Conservation (phyloP, 768 basidiomycete genomes). For the Pholiota conissans region DNA sequence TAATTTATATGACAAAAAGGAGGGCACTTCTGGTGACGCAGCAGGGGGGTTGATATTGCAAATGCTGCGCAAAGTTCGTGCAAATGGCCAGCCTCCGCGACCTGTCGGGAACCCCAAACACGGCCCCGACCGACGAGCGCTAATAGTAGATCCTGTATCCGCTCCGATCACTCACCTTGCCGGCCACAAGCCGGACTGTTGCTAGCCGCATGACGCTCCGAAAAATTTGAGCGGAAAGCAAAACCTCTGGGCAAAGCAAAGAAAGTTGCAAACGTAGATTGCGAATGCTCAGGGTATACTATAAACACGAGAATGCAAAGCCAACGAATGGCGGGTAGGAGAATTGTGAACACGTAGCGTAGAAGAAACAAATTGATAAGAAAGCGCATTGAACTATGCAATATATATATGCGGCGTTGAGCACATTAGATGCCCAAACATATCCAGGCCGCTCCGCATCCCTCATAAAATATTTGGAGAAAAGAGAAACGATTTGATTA, state of each 20-base stretch:
- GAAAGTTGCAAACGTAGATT: not conserved
- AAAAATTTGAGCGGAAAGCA: not conserved
- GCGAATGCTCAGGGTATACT: constrained; percentile 8
- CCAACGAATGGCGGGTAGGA: not conserved
- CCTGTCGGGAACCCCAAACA: not conserved
- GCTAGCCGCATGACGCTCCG: not conserved
- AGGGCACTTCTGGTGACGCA: not conserved
- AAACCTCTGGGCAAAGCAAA: not conserved
- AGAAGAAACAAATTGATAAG: not conserved
- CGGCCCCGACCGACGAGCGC: not conserved
- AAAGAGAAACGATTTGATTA: constrained; percentile 11
- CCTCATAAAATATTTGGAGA: not conserved
- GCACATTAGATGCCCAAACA: constrained; percentile 10
- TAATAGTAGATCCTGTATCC: not conserved
- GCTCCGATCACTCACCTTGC: constrained; percentile 1
- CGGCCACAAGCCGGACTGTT: not conserved
- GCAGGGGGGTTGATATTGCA: not conserved
- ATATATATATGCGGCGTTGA: constrained; percentile 14
- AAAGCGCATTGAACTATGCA: constrained; percentile 9
- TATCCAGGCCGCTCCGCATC: constrained; percentile 15
- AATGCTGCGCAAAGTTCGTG: constrained; percentile 1
- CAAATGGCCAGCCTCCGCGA: not conserved
- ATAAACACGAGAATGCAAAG: constrained; percentile 5
- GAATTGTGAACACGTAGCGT: constrained; percentile 3
- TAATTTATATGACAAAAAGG: constrained; percentile 8